Percentiles rank a stretch among this genome's conserved stretches.
phyloP scores from a whole-genome alignment of 106 monocot species.

The Posidonia australis region DNA sequence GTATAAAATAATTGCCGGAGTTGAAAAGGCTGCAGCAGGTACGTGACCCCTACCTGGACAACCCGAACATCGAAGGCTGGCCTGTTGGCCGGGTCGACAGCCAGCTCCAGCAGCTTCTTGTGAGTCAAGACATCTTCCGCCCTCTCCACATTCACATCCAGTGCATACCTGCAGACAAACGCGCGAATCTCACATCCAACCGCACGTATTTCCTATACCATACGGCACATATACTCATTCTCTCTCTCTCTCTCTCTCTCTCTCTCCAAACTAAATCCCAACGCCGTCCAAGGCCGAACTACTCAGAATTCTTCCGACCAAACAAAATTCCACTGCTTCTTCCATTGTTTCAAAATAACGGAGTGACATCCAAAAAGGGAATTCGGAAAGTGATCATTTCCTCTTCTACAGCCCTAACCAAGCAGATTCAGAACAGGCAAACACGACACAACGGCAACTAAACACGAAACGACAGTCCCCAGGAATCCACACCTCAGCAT shows the following conservation, averaged over 20 bases:
- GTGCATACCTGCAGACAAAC: conserved; percentile 47
- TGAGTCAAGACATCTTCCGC: conserved; percentile 80
- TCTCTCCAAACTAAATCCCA: no score
- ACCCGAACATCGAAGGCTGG: conserved; percentile 58
- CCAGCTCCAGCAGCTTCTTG: conserved; percentile 52
- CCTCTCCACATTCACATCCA: conserved; percentile 85
- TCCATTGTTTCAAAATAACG: background rate
- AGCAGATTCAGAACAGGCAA: background rate
- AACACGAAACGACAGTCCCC: no score
- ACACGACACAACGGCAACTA: background rate
- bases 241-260: no score
- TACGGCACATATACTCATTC: background rate
- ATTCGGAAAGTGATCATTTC: background rate
- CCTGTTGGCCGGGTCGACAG: conserved; percentile 40
- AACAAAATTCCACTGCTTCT: no score
- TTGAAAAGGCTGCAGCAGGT: background rate
- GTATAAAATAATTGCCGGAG: background rate
- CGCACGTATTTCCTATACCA: background rate
- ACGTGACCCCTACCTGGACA: conserved; percentile 43
- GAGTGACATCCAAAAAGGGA: background rate
- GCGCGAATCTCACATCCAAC: background rate
- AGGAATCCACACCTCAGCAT: no score
- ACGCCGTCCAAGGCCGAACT: no score
- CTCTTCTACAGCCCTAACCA: no score
- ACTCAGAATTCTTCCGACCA: no score